Evolutionary conservation across 495 filamentous ascomycete genomes (phyloP), one percentile per base, ranked within the genome.

Genomic region (Penicillium maclennaniae): DNA sequence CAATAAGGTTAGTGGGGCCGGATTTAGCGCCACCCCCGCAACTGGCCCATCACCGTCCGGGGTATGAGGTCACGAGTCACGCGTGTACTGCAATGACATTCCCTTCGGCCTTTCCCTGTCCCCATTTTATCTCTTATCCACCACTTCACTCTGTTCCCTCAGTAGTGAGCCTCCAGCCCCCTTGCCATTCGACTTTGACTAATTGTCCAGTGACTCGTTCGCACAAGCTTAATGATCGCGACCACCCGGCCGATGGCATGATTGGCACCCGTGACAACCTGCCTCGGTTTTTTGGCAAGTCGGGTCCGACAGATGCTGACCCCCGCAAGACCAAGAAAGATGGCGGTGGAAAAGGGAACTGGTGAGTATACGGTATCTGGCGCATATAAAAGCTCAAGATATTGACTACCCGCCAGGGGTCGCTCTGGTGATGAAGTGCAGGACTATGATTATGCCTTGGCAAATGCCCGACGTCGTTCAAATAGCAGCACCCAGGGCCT

Each of bases 311-410:
- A 60, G 92, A 91, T 63, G 73, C 76, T 58, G 87, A 95, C 63
- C 93, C 92, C 38, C 88, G 88, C 71, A 93, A 93, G 81, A 88
- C 86, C 58, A 97, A 97, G 85, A 97, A 97, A 79, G 88, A 96
- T 55, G 92, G 92, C 46, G 87, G 83, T 45, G 92, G 92, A 39
- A 93, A 90, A 69, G 89, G 86, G 68, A 96, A 96, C 70, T 97
- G 92, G 92, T 96, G 81, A 70, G 84, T 67, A 21, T 25, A 16
- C 23, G 14, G 6, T 20, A 10, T 16, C 38, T 19, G 28, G 12
- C 45, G 49, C 21, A 31, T 34, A 36, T 10, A 45, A 21, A 14
- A 16, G 21, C 0, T 19, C 1, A 16, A 16, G 9, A 36, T 28
- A 16, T 41, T 50, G 25, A 27, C 23, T 25, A 16, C 9, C 6